Conservation (phyloP, 768 basidiomycete genomes). For the Macrolepiota dolichaula region DNA sequence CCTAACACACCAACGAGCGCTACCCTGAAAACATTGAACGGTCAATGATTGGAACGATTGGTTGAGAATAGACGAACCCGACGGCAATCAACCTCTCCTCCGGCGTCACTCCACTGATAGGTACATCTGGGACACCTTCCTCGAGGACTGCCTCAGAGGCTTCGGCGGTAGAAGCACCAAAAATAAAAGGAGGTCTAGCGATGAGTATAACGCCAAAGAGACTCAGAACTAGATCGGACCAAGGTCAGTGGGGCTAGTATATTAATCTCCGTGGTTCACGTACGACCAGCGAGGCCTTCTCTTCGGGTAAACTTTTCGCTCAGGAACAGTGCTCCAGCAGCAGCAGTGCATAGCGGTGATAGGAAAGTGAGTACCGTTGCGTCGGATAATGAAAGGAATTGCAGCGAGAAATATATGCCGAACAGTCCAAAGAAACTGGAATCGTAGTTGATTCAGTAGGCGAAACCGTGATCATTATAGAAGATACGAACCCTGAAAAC, state of each 20-base stretch:
- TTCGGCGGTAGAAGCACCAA: constrained; percentile 35
- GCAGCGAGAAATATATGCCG: constrained; percentile 64
- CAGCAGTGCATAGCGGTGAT: constrained; percentile 58
- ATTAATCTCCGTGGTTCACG: constrained; percentile 13
- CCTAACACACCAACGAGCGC: constrained; percentile 66
- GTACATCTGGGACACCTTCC: constrained; percentile 23
- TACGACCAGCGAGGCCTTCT: constrained; percentile 54
- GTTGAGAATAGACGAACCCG: constrained; percentile 32
- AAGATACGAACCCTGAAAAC: constrained; percentile 50
- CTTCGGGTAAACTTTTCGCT: constrained; percentile 54
- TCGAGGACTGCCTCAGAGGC: neutral
- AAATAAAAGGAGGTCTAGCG: constrained; percentile 73
- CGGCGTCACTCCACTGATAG: constrained; percentile 19
- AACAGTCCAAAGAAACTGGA: constrained; percentile 69
- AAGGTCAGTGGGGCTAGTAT: neutral
- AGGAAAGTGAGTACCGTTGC: constrained; percentile 77
- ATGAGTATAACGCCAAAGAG: constrained; percentile 78
- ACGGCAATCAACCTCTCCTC: constrained; percentile 56
- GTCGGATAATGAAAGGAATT: constrained; percentile 77
- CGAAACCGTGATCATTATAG: neutral
- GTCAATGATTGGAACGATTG: neutral
- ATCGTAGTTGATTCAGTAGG: neutral
- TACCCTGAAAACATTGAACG: constrained; percentile 34
- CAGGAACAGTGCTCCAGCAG: constrained; percentile 59
- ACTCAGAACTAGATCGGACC: constrained; percentile 44